Evolutionary conservation across 495 filamentous ascomycete species (phyloP).

Genomic region (Penicillium taxi): DNA sequence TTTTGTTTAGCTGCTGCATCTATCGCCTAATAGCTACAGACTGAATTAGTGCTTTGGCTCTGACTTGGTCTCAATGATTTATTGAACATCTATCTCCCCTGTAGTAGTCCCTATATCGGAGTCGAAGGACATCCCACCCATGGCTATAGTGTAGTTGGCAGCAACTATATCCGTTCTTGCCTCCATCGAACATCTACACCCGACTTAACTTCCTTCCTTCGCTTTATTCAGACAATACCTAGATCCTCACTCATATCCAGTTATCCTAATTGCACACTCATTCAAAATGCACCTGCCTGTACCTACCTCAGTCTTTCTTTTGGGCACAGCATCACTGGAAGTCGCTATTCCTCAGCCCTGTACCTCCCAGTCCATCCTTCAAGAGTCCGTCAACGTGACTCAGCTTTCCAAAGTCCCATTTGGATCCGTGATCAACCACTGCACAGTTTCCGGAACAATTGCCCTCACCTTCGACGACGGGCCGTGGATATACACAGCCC

Average conservation of each 20-base stretch:
- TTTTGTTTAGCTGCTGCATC: neutral
- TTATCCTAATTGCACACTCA: neutral
- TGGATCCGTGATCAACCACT: constrained; percentile 52
- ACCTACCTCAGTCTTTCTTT: constrained; percentile 7
- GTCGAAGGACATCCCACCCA: no score
- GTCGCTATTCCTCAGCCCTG: neutral
- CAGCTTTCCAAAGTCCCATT: constrained; percentile 32
- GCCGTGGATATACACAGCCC: constrained; percentile 55
- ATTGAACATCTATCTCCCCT: no score
- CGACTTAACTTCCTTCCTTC: neutral
- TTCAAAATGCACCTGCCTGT: constrained; percentile 8
- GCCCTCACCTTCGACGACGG: constrained; percentile 76
- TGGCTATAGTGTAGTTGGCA: no score
- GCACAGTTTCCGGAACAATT: constrained; percentile 48
- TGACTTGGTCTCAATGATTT: no score
- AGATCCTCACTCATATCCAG: neutral
- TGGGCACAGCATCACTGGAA: neutral
- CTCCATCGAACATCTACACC: no score
- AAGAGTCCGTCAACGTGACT: neutral
- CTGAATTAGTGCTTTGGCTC: no score
- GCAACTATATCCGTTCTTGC: no score
- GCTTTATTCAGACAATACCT: neutral
- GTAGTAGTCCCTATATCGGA: no score
- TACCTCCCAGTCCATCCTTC: neutral
- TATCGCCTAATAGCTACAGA: no score